Conservation (phyloP, 192 early-diverging fungal genomes). For the Chytriomyces confervae region DNA sequence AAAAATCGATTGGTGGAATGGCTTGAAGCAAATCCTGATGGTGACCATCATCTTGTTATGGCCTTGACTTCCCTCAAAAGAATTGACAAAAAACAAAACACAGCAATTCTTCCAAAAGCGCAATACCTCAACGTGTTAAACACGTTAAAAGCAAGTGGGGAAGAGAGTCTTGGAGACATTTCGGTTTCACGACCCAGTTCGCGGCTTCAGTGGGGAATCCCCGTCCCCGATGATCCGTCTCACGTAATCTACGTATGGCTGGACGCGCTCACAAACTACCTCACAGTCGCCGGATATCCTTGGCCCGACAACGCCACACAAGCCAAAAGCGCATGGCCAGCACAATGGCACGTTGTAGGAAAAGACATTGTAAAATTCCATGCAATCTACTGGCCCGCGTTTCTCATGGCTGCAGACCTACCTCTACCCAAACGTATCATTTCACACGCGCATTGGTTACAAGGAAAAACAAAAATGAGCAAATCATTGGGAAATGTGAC, state of each 20-base stretch:
- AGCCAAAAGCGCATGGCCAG: constrained; percentile 63
- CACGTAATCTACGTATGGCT: constrained; percentile 98
- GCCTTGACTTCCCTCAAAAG: too few species aligned
- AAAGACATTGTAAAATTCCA: constrained; percentile 98
- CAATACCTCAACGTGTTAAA: constrained; percentile 40
- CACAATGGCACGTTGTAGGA: constrained; percentile 85
- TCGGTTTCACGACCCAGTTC: constrained; percentile 83
- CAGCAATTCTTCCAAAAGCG: constrained; percentile 72
- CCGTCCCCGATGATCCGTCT: constrained; percentile 82
- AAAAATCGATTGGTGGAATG: constrained; percentile 66
- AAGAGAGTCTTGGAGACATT: constrained; percentile 67
- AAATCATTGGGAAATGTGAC: constrained; percentile 93
- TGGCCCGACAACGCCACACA: constrained; percentile 49
- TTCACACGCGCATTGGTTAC: constrained; percentile 95
- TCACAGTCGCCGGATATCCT: constrained; percentile 86
- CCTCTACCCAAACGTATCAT: constrained; percentile 81
- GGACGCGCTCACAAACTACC: constrained; percentile 92
- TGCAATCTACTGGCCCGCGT: constrained; percentile 96
- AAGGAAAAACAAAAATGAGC: constrained; percentile 91
- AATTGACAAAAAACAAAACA: too few species aligned
- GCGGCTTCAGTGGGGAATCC: constrained; percentile 88
- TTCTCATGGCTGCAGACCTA: constrained; percentile 86
- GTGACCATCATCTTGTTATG: constrained; percentile 26
- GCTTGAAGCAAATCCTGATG: constrained; percentile 70
- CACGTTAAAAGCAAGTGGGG: constrained; percentile 24